Conservation (phyloP, 1,139 yeast genomes). For the Candida tropicalis region DNA sequence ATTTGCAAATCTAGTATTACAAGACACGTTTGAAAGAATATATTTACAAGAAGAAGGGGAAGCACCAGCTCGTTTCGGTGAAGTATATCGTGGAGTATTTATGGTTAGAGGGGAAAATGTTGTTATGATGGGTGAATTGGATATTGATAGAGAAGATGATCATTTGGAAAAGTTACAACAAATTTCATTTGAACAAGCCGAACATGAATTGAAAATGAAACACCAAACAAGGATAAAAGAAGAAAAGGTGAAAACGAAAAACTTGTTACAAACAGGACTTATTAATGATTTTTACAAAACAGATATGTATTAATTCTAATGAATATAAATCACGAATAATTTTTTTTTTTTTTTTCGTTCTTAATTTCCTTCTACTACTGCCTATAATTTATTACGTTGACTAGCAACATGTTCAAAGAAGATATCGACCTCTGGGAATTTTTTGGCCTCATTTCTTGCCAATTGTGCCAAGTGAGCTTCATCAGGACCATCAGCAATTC, state of each 20-base stretch:
- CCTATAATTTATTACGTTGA: constrained; percentile 30
- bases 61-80: constrained; percentile 63
- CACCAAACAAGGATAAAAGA: constrained; percentile 42
- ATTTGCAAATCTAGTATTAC: constrained; percentile 89
- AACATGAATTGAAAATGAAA: constrained; percentile 39
- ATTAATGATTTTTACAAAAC: constrained; percentile 58
- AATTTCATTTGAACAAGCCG: constrained; percentile 65
- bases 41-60: constrained; percentile 45
- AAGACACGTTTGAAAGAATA: constrained; percentile 87
- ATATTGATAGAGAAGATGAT: constrained; percentile 82
- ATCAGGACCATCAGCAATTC: constrained; percentile 79
- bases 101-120: constrained; percentile 97
- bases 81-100: constrained; percentile 74
- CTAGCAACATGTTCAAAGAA: constrained; percentile 32
- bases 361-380: constrained; percentile 2
- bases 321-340: constrained; percentile 1
- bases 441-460: constrained; percentile 49
- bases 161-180: constrained; percentile 60
- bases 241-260: constrained; percentile 52
- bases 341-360: constrained; percentile 7
- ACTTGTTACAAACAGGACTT: constrained; percentile 53
- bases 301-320: constrained; percentile 46
- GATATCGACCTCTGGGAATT: constrained; percentile 32
- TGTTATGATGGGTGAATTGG: constrained; percentile 93
- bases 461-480: constrained; percentile 69